Evolutionary conservation across 768 basidiomycete species (phyloP).

Genomic region (Postia placenta): DNA sequence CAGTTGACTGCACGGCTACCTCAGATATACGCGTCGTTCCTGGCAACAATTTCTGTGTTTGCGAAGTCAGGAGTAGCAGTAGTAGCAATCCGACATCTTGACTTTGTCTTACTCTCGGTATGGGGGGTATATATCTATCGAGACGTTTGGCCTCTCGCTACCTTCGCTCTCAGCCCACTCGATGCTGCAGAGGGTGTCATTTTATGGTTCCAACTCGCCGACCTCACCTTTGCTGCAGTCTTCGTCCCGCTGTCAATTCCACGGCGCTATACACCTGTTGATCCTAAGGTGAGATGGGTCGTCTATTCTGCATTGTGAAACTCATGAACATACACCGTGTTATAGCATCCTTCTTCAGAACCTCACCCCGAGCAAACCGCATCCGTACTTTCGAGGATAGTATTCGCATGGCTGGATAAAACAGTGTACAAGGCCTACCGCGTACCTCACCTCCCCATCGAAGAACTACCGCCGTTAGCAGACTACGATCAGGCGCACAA

Average conservation of each 20-base stretch:
- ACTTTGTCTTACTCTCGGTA: conserved; percentile 25
- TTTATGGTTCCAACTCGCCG: conserved; percentile 31
- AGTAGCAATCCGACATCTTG: conserved; percentile 26
- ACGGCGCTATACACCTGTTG: conserved; percentile 33
- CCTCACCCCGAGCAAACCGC: conserved; percentile 42
- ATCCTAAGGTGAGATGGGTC: conserved; percentile 25
- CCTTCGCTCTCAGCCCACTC: conserved; percentile 25
- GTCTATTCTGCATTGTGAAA: background rate
- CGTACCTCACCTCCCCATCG: conserved; percentile 25
- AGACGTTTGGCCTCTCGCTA: conserved; percentile 33
- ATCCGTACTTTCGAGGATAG: conserved; percentile 32
- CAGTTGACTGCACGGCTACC: background rate
- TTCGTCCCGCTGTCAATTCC: conserved; percentile 35
- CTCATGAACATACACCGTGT: background rate
- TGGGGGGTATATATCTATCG: conserved; percentile 33
- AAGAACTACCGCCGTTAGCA: conserved; percentile 29
- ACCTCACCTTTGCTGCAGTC: conserved; percentile 29
- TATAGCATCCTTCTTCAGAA: conserved; percentile 12
- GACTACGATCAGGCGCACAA: conserved; percentile 25
- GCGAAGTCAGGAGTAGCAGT: conserved; percentile 17
- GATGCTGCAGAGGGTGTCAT: conserved; percentile 27
- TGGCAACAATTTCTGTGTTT: conserved; percentile 25
- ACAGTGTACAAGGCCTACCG: conserved; percentile 26
- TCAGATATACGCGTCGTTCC: conserved; percentile 29
- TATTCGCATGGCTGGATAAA: conserved; percentile 35